Base-by-base conservation (phyloP, 2,329 filamentous ascomycete genomes). In the Penicillium griseofulvum region DNA sequence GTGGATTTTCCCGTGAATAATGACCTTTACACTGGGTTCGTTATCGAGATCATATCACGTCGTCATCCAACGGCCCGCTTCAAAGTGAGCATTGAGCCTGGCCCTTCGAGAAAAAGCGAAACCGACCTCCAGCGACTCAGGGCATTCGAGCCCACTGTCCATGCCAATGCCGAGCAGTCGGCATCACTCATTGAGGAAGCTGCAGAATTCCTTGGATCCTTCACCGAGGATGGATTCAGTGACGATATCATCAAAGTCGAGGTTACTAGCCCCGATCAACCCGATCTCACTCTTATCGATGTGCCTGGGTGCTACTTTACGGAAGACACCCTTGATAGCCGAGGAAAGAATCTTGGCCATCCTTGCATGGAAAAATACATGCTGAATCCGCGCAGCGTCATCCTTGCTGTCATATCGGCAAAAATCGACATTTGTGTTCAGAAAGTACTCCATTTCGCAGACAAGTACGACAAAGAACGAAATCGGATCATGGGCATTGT, bases 241-340 rank as follows among this genome's bases (percentile, higher is more conserved):
- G 65, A 80, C 71, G 69, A 82, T 75, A 79, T 85, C 22, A 74
- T 87, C 5, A 80, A 83, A 3, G 76, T 87, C 1, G 83, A 86
- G 58, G 81, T 86, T 65, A 78, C 75, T 6, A 84, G 84, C 0
- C 83, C 83, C 0, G 79, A 83, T 7, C 80, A 83, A 73, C 83
- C 83, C 0, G 77, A 86, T 8, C 67, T 87, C 41, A 86, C 82
- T 0, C 74, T 87, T 0, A 83, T 87, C 11, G 84, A 87, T 68
- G 71, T 87, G 17, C 85, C 84, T 0, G 84, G 84, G 1, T 71
- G 87, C 1, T 80, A 85, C 31, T 75, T 78, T 31, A 77, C 83
- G 9, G 78, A 78, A 50, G 83, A 80, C 59, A 10, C 14, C 4
- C 7, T 5, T 3, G 74, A 77, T 12, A 81, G 85, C 64, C 80